A percentile compares a stretch with the other conserved stretches of the same genome.
These are phyloP conservation scores for Globisporangium camurandrum DNA, from an alignment of 352 stramenopile genomes.

Conservation along the genomic window DNA sequence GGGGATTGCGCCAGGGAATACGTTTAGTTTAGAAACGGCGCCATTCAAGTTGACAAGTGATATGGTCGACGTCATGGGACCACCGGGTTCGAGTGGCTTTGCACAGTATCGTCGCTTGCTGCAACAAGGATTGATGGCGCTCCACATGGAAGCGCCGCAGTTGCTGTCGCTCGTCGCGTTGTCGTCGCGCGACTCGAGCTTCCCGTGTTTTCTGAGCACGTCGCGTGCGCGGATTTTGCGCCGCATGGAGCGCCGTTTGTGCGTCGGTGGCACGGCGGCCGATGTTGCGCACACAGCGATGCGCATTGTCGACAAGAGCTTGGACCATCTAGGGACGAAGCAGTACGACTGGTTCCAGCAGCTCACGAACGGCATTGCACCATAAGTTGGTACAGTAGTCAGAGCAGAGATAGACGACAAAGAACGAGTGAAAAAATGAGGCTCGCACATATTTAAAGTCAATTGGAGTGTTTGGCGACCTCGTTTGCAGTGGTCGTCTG, in stretches of 20 bases:
- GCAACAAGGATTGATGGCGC: conserved; percentile 89
- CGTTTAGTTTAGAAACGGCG: conserved; percentile 94
- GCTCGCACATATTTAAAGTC: too few species aligned
- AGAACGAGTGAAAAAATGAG: too few species aligned
- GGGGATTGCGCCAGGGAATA: conserved; percentile 94
- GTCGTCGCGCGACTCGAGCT: conserved; percentile 88
- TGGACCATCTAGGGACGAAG: conserved; percentile 65
- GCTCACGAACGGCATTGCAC: conserved; percentile 75
- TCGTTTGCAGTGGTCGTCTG: too few species aligned
- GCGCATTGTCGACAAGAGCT: conserved; percentile 67
- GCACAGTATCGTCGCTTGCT: conserved; percentile 90
- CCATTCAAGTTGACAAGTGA: conserved; percentile 98
- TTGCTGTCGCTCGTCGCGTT: conserved; percentile 88
- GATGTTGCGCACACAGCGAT: conserved; percentile 46
- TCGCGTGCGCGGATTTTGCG: conserved; percentile 36
- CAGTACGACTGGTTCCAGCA: conserved; percentile 88
- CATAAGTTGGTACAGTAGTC: conserved; percentile 10
- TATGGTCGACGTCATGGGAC: conserved; percentile 93
- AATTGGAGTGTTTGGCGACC: too few species aligned
- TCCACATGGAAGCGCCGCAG: conserved; percentile 90
- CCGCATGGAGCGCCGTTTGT: conserved; percentile 46
- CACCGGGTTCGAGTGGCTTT: conserved; percentile 66
- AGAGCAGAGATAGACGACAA: too few species aligned
- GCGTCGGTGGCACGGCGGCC: conserved; percentile 37
- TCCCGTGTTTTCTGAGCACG: conserved; percentile 86